Percentiles rank a stretch among this genome's conserved stretches.
phyloP scores from a whole-genome alignment of 257 asterid species.

The Ajuga chamaepitys region DNA sequence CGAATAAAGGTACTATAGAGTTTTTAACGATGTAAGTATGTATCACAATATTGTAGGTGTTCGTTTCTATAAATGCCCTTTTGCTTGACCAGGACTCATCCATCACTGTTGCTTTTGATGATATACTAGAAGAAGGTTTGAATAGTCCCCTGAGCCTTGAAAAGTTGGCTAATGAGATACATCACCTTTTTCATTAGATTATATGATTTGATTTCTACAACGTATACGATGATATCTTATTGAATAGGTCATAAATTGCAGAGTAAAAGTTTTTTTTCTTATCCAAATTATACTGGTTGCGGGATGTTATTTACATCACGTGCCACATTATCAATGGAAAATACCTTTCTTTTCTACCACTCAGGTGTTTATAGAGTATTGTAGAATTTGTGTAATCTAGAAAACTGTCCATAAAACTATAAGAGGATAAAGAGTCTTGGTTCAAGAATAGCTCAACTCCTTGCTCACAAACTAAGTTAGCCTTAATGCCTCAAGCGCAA shows the following conservation, averaged over 20 bases:
- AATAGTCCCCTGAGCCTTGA: slow-evolving; percentile 85
- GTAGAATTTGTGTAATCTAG: background rate
- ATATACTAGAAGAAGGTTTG: slow-evolving; percentile 91
- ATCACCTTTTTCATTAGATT: slow-evolving; percentile 3
- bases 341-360: too few species aligned
- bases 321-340: too few species aligned
- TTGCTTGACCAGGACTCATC: slow-evolving; percentile 72
- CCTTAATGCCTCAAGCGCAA: background rate
- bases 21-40: background rate
- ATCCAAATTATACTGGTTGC: background rate
- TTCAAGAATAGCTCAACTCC: too few species aligned
- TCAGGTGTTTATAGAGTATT: background rate
- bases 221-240: background rate
- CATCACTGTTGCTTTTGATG: slow-evolving; percentile 87
- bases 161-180: slow-evolving; percentile 92
- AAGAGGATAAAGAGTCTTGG: background rate
- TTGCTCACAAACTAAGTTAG: background rate
- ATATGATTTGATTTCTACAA: slow-evolving; percentile 7
- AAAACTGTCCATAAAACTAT: background rate
- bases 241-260: background rate
- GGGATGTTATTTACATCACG: too few species aligned
- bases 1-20: slow-evolving; percentile 62
- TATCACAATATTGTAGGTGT: background rate
- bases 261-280: background rate
- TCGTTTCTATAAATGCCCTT: slow-evolving; percentile 6